Base-by-base conservation (phyloP, 257 asterid genomes). In the Phtheirospermum japonicum region DNA sequence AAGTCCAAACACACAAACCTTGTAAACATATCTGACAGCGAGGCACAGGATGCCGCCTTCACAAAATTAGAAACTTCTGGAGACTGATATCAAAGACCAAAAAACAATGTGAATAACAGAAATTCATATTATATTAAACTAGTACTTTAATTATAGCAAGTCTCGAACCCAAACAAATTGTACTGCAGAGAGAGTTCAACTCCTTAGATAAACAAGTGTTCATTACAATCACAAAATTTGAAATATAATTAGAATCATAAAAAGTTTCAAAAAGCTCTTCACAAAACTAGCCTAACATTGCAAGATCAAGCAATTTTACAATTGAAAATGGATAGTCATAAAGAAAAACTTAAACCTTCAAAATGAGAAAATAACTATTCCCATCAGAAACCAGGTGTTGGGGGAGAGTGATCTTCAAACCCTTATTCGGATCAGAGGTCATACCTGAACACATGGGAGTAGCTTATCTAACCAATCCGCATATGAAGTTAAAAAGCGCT, bases 41-140 rank as follows among this genome's bases (percentile, higher is more conserved):
- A 77, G 31, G 95, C 95, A 82, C 93, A 89, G 43, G 95, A 62
- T 75, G 97, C 94, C 11, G 81, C 86, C 85, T 80, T 92, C 82
- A 86, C 87, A 61, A 83, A 73, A 63, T 76, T 84, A 63, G 97
- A 77, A 71, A 55, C 82, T 53, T 75, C 80, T 23, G 89, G 77
- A 66, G 73, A 59, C 97, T 89, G 72, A 63, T 33, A 61, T 59
- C 61, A 67, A 72, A 69, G 39, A 64, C 31, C 8, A 73, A 64
- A 67, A 65, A 48, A 73, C 36, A 48, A 39, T 39, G 40, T 72
- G 11, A 77, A 14, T 10, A 37, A 43, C 53, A 43, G 23, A 12
- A 23, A 36, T 16, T 64, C 43, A 50, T 11, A 12, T 17, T 37
- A 16, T 63, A 52, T 14, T 40, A 26, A 70, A 46, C 31, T 43